These are phyloP conservation scores for Mangifera indica DNA, from an alignment of 345 rosid species.

Conservation along the genomic window DNA sequence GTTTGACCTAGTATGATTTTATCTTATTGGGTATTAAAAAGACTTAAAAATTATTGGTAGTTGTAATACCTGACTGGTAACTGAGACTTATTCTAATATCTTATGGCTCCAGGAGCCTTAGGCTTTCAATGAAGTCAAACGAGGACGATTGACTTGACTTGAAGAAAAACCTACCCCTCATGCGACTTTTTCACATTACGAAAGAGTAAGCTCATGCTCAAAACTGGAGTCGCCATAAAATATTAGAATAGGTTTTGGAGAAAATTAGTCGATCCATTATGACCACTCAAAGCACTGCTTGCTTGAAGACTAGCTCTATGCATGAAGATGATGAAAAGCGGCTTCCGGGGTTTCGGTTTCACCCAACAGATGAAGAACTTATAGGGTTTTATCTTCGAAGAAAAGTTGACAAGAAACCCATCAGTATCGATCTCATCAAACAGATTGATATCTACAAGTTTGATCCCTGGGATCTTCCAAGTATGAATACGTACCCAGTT, in stretches of 20 bases:
- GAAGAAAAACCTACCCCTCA: background rate
- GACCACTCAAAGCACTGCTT: background rate
- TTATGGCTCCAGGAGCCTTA: background rate
- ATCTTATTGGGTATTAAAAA: too few relatives aligned
- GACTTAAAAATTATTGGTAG: background rate
- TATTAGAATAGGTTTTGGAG: background rate
- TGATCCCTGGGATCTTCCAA: slow-evolving; percentile 97
- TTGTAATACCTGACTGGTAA: background rate
- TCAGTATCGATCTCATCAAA: slow-evolving; percentile 58
- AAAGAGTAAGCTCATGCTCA: background rate
- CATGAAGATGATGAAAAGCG: slow-evolving; percentile 4
- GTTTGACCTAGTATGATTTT: too few relatives aligned
- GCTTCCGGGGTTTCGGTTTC: slow-evolving; percentile 89
- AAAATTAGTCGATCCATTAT: background rate
- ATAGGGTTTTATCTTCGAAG: slow-evolving; percentile 75
- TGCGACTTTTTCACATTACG: background rate
- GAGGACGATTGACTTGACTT: background rate
- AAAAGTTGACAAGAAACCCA: slow-evolving; percentile 56
- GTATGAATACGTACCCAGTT: slow-evolving; percentile 36
- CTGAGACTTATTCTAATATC: background rate
- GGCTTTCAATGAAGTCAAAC: background rate
- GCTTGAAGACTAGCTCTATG: background rate
- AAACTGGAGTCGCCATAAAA: background rate
- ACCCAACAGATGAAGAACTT: slow-evolving; percentile 90
- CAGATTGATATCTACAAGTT: slow-evolving; percentile 80